These are phyloP conservation scores for Phtheirospermum japonicum DNA, from an alignment of 257 asterid species.

Conservation along the genomic window DNA sequence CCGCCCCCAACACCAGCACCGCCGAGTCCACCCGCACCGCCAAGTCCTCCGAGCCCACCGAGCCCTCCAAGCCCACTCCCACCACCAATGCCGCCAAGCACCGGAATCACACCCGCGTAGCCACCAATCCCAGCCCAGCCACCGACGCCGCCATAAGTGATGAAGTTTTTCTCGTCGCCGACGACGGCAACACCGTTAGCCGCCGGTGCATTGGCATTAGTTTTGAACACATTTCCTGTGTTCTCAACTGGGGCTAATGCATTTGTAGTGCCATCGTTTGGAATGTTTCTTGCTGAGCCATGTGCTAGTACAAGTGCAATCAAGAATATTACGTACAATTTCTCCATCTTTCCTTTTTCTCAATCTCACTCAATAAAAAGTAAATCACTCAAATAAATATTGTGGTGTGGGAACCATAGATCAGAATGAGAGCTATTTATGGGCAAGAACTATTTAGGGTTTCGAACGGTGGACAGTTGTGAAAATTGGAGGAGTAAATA, in stretches of 20 bases:
- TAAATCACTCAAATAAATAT: not conserved
- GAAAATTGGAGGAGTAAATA: constrained; percentile 21
- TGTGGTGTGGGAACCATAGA: constrained; percentile 27
- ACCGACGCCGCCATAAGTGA: constrained; percentile 60
- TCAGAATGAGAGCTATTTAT: constrained; percentile 40
- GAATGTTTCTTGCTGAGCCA: constrained; percentile 59
- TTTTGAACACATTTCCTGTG: constrained; percentile 21
- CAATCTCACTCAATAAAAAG: not conserved
- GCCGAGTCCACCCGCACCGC: constrained; percentile 28
- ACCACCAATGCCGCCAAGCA: constrained; percentile 35
- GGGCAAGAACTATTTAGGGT: constrained; percentile 17
- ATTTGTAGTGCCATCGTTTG: constrained; percentile 22
- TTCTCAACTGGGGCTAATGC: constrained; percentile 23
- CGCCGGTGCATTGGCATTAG: constrained; percentile 34
- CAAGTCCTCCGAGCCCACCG: constrained; percentile 39
- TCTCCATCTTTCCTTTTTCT: constrained; percentile 45
- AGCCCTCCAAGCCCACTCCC: constrained; percentile 33
- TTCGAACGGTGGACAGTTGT: constrained; percentile 30
- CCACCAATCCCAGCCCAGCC: constrained; percentile 62
- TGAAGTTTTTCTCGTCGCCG: constrained; percentile 57
- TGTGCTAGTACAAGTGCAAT: constrained; percentile 36
- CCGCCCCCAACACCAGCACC: constrained; percentile 31
- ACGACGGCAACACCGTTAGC: constrained; percentile 28
- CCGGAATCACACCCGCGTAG: constrained; percentile 35
- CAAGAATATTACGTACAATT: constrained; percentile 37